Evolutionary conservation across 176 grass and related monocot genomes (phyloP), one percentile per base, ranked within the genome.

Genomic region (Melocanna baccifera): DNA sequence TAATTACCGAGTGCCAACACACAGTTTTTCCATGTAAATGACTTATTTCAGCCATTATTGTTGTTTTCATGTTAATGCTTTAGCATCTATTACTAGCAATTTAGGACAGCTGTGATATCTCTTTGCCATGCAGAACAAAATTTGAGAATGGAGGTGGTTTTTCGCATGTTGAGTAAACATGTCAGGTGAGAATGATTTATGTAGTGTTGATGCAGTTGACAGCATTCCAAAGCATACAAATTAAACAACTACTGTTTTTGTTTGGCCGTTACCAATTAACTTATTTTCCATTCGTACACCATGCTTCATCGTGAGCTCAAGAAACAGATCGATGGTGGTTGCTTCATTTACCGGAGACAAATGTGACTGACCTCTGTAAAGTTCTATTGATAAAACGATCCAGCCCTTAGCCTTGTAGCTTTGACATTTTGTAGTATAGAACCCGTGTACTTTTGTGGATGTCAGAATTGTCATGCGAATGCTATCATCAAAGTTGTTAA

Each of bases 71-170:
- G 23, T 43, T 56, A 76, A 76, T 25, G 9, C 20, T 81, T 46
- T 71, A 63, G 75, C 75, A 37, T 45, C 1, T 68, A 14, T 67
- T 40, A 20, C 28, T 16, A 61, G 9, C 28, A 84, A 46, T n/a
- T n/a, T 7, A 50, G 40, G 48, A 32, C 82, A 28, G 19, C 19
- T 79, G 9, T 85, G 28, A 81, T 23, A 72, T 51, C 56, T 45
- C 43, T 77, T 67, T 41, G 68, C 52, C 61, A 29, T 65, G 70
- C 89, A 98, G 96, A 76, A 95, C 89, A 46, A 84, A 90, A 81
- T 93, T 85, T 67, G 85, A 93, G 55, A 68, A 71, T 23, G 91
- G 87, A 69, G 89, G 91, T 58, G 51, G 51, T 20, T 53, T 53
- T 18, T 53, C 51, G 18, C 51, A 53, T 53, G 51, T 53, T 20